Evolutionary conservation across 1,139 yeast genomes (phyloP), one percentile per base, ranked within the genome.

Genomic region (Scheffersomyces segobiensis): DNA sequence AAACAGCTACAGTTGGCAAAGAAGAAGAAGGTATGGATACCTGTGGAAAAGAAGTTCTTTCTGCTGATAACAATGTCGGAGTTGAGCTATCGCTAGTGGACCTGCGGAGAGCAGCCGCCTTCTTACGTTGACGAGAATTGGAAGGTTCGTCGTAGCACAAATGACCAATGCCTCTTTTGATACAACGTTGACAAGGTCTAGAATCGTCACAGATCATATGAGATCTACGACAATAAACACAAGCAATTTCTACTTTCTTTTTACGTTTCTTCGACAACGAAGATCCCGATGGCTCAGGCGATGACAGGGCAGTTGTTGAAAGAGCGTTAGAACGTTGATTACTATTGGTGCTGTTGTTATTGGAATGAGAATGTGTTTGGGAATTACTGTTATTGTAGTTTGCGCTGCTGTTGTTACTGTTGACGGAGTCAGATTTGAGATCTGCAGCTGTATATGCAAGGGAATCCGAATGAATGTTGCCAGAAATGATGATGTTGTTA

Each of bases 171-270:
- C 91, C 92, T 63, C 98, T 79, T 71, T 91, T 91, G 21, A 93
- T 82, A 73, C 98, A 93, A 56, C 98, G 78, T 56, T 87, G 85
- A 71, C 98, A 93, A 1, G 98, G 98, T 59, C 98, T 79, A 17
- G 86, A 78, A 51, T 87, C 89, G 70, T 93, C 97, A 74, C 98
- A 93, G 46, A 93, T 91, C 96, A 93, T 92, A 71, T 93, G 98
- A 1, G 97, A 91, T 53, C 98, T 79, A 54, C 98, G 83, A 69
- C 98, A 93, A 70, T 91, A 93, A 2, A 93, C 91, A 76, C 98
- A 93, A 0, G 98, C 97, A 59, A 83, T 78, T 42, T 78, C 85
- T 42, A 85, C 87, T 68, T 84, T 87, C 73, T 85, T 85, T 71
- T 84, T 83, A 56, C 83, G 59, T 58, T 63, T 64, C 52, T 59